Base-by-base conservation (phyloP, 495 filamentous ascomycete species). In the Aspergillus panamensis region DNA sequence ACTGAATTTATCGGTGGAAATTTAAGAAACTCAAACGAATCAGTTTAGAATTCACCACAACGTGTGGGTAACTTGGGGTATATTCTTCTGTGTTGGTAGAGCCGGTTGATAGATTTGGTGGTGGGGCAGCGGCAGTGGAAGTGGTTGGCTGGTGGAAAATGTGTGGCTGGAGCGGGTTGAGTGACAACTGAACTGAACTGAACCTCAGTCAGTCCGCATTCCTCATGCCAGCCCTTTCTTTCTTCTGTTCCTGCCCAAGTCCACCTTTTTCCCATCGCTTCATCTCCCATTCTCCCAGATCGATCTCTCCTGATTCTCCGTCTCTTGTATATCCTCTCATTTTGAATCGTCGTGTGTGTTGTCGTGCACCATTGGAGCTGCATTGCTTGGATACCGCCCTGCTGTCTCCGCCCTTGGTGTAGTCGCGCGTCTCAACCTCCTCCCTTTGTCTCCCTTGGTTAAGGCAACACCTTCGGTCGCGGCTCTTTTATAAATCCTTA, bases 381-480 rank as follows among this genome's bases (percentile, higher is more conserved):
- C 33, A n/a, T 45, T 44, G 13, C 9, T 14, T 48, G 40, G 30
- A 39, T 37, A 33, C 8, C 48, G 56, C 50, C 33, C 51, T 55
- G 17, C 20, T 13, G 19, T 45, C 19, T 45, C 42, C 25, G 62
- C 59, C 59, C 48, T 55, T 54, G 51, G 58, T 52, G 30, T 53
- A 52, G 21, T 51, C 57, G 59, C 61, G 61, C 63, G 57, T 55
- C 48, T 58, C 35, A 25, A n/a, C 35, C 35, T 40, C 37, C 54
- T 57, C 55, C 60, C 58, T 59, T 62, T 56, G 47, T 53, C 48
- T 45, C 55, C 51, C 47, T 61, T 55, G 33, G 56, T 56, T 40
- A 54, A 39, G 35, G 48, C 50, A 12, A 59, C 47, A 14, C 25
- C 48, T 37, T 20, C 14, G 17, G 9, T 19, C 17, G 19, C n/a